Conservation (phyloP, 1,284 basidiomycete species). For the Leccinum huronense region DNA sequence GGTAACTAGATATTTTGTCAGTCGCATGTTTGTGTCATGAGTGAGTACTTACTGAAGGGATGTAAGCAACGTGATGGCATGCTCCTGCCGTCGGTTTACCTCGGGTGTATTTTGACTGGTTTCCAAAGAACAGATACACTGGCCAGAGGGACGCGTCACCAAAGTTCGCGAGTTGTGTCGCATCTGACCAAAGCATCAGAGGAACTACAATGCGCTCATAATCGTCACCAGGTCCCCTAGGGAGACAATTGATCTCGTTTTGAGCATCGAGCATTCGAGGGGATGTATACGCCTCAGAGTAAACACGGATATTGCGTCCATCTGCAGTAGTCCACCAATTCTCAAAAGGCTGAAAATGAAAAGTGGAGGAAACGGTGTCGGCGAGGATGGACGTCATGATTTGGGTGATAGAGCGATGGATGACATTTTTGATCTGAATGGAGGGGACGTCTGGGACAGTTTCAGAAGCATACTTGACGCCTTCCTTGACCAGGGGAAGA, state of each 20-base stretch:
- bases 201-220: slow-evolving; percentile 25
- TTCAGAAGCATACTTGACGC: background rate
- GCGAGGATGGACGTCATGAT: background rate
- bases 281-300: background rate
- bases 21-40: background rate
- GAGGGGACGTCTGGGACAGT: background rate
- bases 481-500: background rate
- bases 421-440: background rate
- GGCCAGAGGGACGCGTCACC: slow-evolving; percentile 33
- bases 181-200: slow-evolving; percentile 36
- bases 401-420: background rate
- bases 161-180: slow-evolving; percentile 30
- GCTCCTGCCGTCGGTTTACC: slow-evolving; percentile 21
- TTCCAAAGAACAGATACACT: slow-evolving; percentile 32
- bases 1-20: slow-evolving; percentile 16
- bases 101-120: slow-evolving; percentile 16
- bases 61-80: slow-evolving; percentile 34
- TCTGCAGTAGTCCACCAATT: background rate
- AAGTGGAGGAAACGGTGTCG: background rate
- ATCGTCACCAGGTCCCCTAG: background rate
- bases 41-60: slow-evolving; percentile 26
- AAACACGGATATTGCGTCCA: background rate
- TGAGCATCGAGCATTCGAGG: background rate
- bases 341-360: background rate
- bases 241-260: background rate